Evolutionary conservation across 768 basidiomycete species (phyloP).

Genomic region (Leccinum arenicola): DNA sequence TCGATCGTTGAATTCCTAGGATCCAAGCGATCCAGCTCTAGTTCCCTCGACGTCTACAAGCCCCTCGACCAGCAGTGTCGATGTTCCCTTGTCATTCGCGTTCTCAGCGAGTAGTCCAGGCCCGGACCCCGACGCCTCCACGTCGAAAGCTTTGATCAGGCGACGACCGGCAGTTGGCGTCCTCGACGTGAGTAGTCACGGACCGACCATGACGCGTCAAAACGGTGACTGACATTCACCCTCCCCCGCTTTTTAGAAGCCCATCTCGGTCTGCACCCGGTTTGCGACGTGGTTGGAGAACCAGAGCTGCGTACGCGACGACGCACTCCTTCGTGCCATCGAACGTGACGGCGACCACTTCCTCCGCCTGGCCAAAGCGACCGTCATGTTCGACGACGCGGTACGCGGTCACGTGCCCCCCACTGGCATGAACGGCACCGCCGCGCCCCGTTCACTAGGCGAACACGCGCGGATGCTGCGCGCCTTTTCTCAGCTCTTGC

Average conservation of each 20-base stretch:
- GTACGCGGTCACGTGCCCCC: slow-evolving; percentile 9
- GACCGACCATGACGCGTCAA: not conserved
- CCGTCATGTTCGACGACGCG: slow-evolving; percentile 18
- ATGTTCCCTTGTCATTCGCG: not conserved
- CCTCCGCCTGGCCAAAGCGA: slow-evolving; percentile 17
- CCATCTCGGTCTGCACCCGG: slow-evolving; percentile 11
- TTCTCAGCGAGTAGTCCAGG: not conserved
- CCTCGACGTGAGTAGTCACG: slow-evolving; percentile 1
- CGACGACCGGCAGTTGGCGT: not conserved
- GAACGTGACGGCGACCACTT: slow-evolving; percentile 21
- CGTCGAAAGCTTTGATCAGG: not conserved
- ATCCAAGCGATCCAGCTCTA: not conserved
- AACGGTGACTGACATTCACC: not conserved
- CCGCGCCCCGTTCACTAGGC: not conserved
- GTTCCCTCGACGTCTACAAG: not conserved
- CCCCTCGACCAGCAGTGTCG: not conserved
- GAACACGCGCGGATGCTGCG: slow-evolving; percentile 16
- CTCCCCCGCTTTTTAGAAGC: not conserved
- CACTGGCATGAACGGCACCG: not conserved
- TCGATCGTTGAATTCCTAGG: not conserved
- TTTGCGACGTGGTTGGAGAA: slow-evolving; percentile 21
- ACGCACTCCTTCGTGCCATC: slow-evolving; percentile 11
- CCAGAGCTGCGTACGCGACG: slow-evolving; percentile 3
- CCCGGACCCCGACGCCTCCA: not conserved
- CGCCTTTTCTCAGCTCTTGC: slow-evolving; percentile 15